Percentiles rank a stretch among this genome's conserved stretches.
phyloP scores from a whole-genome alignment of 225 moss, liverwort and hornwort species.

The Polytrichum formosum region DNA sequence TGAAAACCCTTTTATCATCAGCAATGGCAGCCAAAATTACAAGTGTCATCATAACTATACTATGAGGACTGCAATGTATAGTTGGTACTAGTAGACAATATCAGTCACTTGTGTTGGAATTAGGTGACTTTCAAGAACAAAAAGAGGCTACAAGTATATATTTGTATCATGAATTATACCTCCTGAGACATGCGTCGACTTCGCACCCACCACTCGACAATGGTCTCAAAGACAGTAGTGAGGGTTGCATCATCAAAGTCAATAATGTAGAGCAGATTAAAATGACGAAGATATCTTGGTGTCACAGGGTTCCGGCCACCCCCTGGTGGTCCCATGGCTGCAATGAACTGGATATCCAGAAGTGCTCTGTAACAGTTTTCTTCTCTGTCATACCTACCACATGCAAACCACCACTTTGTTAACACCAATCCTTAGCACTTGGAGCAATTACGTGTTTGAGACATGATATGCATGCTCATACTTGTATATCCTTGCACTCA shows the following conservation, averaged over 20 bases:
- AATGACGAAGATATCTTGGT: conserved; percentile 63
- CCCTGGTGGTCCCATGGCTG: conserved; percentile 76
- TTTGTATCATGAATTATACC: conserved; percentile 21
- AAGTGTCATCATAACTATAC: too few relatives aligned
- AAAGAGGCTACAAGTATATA: not conserved
- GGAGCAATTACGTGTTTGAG: not conserved
- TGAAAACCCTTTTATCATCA: too few relatives aligned
- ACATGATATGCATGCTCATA: too few relatives aligned
- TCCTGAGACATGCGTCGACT: conserved; percentile 53
- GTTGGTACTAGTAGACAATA: too few relatives aligned
- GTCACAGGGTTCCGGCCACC: conserved; percentile 64
- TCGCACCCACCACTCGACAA: conserved; percentile 69
- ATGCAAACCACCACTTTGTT: conserved; percentile 1
- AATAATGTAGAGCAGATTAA: conserved; percentile 56
- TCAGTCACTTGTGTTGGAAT: too few relatives aligned
- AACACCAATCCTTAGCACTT: not conserved
- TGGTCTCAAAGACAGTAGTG: conserved; percentile 58
- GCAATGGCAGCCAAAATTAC: too few relatives aligned
- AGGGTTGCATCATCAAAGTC: conserved; percentile 68
- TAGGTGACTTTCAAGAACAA: too few relatives aligned
- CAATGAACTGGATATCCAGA: conserved; percentile 66
- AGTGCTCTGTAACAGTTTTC: conserved; percentile 53
- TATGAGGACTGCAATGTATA: too few relatives aligned
- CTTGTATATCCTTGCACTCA: too few relatives aligned
- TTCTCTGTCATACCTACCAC: conserved; percentile 65